Base-by-base conservation (phyloP, 768 basidiomycete species). In the Hygrophoropsis aurantiaca region DNA sequence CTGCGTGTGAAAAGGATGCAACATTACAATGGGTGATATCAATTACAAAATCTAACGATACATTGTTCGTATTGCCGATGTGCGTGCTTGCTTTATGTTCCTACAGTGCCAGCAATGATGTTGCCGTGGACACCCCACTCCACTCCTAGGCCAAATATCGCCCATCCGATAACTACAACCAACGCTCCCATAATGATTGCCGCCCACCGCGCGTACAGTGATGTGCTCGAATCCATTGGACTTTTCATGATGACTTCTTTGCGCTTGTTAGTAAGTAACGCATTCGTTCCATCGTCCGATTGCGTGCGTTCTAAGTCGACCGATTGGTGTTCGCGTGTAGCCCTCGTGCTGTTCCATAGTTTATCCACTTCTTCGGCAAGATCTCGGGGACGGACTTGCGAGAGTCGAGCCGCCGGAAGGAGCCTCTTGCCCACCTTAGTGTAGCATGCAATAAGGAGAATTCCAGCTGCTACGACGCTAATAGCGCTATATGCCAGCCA, bases 101-200 rank as follows among this genome's bases (percentile, higher is more conserved):
- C 64, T 30, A 53, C 53, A 32, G 63, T 61, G 20, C 61, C 60
- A 34, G 61, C 60, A 50, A 58, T 56, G 18, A 61, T 53, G 49
- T 40, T 59, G 16, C 68, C 71, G 47, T 74, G 72, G 35, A 72
- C 70, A 13, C 71, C 72, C 72, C 71, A 74, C 7, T 48, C 55
- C n/a, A 74, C 63, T 32, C 70, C 71, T 39, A 74, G 40, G 8
- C 69, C 72, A 52, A 74, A 74, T 58, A 74, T 65, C 35, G 72
- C 57, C 71, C 72, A 74, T 16, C 65, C 71, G 36, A 72, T 54
- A 36, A 71, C 25, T 33, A 74, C 60, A 36, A 72, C 50, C 11
- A 53, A 60, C 5, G 61, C 26, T 5, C 61, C 55, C 3, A 47
- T 50, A 11, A 44, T 47, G 19, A 62, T 40, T 42, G 58, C 61